These are phyloP conservation scores for Penicillium angulare DNA, from an alignment of 495 filamentous ascomycete species.

Conservation along the genomic window DNA sequence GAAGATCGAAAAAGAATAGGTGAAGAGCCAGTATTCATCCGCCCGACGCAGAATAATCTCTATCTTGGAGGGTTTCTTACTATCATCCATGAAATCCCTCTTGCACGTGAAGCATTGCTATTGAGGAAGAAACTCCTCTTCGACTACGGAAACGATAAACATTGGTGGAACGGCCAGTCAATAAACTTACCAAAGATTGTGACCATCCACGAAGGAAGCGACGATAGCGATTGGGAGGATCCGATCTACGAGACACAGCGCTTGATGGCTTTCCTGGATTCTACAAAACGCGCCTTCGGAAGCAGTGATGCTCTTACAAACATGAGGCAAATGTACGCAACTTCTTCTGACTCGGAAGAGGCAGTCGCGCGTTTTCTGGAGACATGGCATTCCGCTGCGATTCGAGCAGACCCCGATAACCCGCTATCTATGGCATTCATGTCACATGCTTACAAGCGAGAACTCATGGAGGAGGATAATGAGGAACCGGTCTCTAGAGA, in stretches of 20 bases:
- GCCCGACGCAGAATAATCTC: conserved; percentile 56
- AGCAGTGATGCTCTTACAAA: conserved; percentile 60
- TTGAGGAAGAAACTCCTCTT: conserved; percentile 45
- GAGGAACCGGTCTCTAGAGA: conserved; percentile 35
- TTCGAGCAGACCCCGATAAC: conserved; percentile 38
- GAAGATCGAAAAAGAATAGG: conserved; percentile 57
- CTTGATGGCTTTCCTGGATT: conserved; percentile 82
- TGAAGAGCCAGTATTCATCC: conserved; percentile 69
- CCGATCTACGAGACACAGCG: conserved; percentile 60
- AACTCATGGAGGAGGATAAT: conserved; percentile 27
- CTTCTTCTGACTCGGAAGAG: conserved; percentile 33
- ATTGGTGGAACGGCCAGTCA: conserved; percentile 82
- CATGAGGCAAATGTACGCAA: conserved; percentile 38
- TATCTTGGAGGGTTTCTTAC: conserved; percentile 69
- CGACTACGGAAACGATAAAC: conserved; percentile 65
- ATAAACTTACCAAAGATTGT: conserved; percentile 60
- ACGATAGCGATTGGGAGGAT: conserved; percentile 44
- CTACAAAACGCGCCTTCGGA: conserved; percentile 77
- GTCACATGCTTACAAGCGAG: conserved; percentile 38
- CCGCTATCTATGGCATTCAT: conserved; percentile 39
- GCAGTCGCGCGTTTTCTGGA: conserved; percentile 35
- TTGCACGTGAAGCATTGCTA: conserved; percentile 72
- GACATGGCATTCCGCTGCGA: conserved; percentile 43
- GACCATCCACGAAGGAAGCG: conserved; percentile 43
- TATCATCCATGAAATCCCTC: conserved; percentile 82